Base-by-base conservation (phyloP, 2,329 filamentous ascomycete genomes). In the Magnaporthales sp. region DNA sequence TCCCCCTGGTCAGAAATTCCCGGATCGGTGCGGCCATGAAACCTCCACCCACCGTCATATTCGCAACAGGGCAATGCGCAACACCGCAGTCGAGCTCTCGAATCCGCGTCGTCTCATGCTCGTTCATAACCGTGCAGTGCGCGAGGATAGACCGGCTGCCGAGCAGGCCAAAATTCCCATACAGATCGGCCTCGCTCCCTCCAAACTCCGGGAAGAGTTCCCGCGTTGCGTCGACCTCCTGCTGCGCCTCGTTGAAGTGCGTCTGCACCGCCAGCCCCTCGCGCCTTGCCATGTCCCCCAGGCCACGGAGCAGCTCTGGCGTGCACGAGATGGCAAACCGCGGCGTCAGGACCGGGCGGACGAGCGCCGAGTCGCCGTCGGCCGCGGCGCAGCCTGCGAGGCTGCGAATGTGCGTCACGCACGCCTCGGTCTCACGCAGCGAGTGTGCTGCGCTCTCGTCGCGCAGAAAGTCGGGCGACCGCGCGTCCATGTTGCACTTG, bases 171-270 rank as follows among this genome's bases (percentile, higher is more conserved):
- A 82, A 87, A 69, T 79, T 73, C 10, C 79, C 76, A 71, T 90
- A 90, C 3, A 90, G 76, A 66, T 88, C 85, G 0, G 81, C 84
- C 73, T 90, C 87, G 66, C 79, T 85, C 24, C 54, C 54, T 2
- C 72, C 70, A 64, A 86, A 86, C 0, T 79, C 74, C 0, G 86
- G 85, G 70, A 88, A 89, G 2, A 90, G 75, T 0, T 78, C 73
- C 8, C 74, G 75, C 0, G 87, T 89, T 24, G 82, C 80, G 1
- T 77, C 69, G 66, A 88, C 85, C 73, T 90, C 87, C 68, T 87
- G 82, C 70, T 81, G 77, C 0, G 87, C 86, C 72, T 90, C 87
- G 73, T 88, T 86, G 77, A 90, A 89, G 73, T 90, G 88, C 3
- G 87, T 89, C 74, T 90, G 87, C 32, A 91, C 83, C 0, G 84